Evolutionary conservation across 805 yeast genomes (phyloP).

Genomic region (Jamesozyma jinghongensis): DNA sequence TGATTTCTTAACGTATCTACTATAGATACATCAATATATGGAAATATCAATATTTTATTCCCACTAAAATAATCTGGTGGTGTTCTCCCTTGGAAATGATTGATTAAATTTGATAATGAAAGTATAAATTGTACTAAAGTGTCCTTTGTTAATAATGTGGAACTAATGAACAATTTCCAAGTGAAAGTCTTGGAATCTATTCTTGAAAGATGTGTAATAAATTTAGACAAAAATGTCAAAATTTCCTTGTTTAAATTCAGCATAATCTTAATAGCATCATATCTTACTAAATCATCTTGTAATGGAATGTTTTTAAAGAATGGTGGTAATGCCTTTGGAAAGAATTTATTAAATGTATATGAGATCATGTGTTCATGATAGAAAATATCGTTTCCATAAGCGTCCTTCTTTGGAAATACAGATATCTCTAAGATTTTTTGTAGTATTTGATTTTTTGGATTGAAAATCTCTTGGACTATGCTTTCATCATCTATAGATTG

Average conservation of each 20-base stretch:
- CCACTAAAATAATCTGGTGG: constrained; percentile 32
- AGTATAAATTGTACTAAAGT: constrained; percentile 36
- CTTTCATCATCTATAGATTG: constrained; percentile 15
- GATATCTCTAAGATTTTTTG: constrained; percentile 10
- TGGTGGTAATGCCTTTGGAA: constrained; percentile 31
- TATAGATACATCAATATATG: constrained; percentile 54
- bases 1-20: constrained; percentile 37
- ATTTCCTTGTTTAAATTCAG: constrained; percentile 18
- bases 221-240: constrained; percentile 25
- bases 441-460: constrained; percentile 3
- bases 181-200: constrained; percentile 29
- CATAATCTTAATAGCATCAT: constrained; percentile 16
- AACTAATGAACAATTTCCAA: constrained; percentile 31
- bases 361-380: constrained; percentile 16
- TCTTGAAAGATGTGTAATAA: constrained; percentile 22
- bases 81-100: constrained; percentile 30
- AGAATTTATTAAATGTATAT: constrained; percentile 25
- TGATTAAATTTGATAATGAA: constrained; percentile 31
- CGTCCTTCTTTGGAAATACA: constrained; percentile 10
- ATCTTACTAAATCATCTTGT: constrained; percentile 13
- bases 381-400: constrained; percentile 15
- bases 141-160: constrained; percentile 34
- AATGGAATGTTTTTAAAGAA: constrained; percentile 29
- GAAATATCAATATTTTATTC: constrained; percentile 39
- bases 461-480: constrained; percentile 8